Evolutionary conservation across 116 monocot species (phyloP), one percentile per base, ranked within the genome.

Genomic region (Zostera marina): DNA sequence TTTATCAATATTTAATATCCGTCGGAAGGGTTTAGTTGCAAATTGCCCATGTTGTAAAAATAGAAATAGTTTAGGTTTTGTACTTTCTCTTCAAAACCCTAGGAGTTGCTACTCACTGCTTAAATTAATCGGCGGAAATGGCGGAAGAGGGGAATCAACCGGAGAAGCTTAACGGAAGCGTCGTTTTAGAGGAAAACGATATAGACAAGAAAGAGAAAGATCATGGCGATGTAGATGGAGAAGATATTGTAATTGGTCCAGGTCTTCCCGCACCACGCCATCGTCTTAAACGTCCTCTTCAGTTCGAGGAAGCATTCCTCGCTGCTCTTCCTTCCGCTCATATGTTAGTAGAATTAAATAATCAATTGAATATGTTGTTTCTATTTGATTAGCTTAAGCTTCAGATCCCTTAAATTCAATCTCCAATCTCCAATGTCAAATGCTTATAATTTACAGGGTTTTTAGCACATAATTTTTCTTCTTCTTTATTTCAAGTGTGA

Each of bases 291-390:
- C 90, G 98, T 20, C 86, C 98, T 14, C 90, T 98, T 59, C 90
- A 90, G 71, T 90, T 90, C 77, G 98, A 98, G 71, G 86, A 83
- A 43, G 83, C 90, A 60, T 98, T 71, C 74, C 98, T 98, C 52
- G 86, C 86, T 56, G 54, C 79, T 26, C 98, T 98, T 23, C 98
- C 98, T 4, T 90, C 68, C 54, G 91, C 98, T 51, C 74, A 85
- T 63, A 89, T 96, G 89, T 93, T 58, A 69, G 42, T 26, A 26
- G 26, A 26, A 26, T 26, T 4, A 26, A 26, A 26, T 1, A 26
- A 26, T 26, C 26, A 26, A 26, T 26, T 26, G 26, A 26, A 26
- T 26, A 2, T 4, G 26, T 4, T 26, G 4, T 26, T 26, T 26
- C 26, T 26, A 26, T 26, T 26, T 26, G 4, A 1, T 26, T 26